Conservation (phyloP, 2,329 filamentous ascomycete species). For the Exserohilum turcica region DNA sequence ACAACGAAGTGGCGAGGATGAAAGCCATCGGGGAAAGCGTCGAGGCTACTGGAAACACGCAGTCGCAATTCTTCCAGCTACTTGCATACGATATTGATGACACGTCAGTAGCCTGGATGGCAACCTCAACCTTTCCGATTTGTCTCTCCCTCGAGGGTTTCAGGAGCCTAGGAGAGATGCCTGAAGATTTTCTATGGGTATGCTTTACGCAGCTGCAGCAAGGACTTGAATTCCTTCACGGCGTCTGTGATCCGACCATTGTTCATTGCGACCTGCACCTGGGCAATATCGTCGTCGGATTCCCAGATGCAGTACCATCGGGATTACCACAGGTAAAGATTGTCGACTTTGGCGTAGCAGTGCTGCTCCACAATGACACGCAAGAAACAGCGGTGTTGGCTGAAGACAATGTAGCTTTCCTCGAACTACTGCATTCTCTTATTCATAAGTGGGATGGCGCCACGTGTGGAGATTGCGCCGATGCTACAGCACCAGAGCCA, state of each 20-base stretch:
- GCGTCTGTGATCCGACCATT: constrained; percentile 5
- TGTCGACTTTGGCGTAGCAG: neutral
- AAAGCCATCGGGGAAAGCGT: neutral
- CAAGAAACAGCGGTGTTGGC: too few species aligned
- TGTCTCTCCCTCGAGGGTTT: neutral
- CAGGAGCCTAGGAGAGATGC: neutral
- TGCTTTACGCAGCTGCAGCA: constrained; percentile 1
- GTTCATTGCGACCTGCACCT: constrained; percentile 1
- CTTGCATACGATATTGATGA: neutral
- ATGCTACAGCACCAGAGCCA: too few species aligned
- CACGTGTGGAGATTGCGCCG: too few species aligned
- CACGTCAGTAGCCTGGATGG: neutral
- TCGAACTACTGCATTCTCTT: too few species aligned
- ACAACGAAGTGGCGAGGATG: neutral
- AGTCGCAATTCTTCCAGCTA: neutral
- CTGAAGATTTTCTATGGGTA: constrained; percentile 8
- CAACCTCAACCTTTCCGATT: neutral
- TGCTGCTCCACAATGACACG: too few species aligned
- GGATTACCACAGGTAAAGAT: neutral
- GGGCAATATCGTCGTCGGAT: constrained; percentile 7
- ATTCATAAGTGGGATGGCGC: too few species aligned
- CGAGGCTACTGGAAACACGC: neutral
- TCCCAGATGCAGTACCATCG: neutral
- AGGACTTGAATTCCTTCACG: constrained; percentile 7
- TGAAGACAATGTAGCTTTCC: too few species aligned